Conservation (phyloP, 2,329 filamentous ascomycete genomes). For the Geosmithia flava region DNA sequence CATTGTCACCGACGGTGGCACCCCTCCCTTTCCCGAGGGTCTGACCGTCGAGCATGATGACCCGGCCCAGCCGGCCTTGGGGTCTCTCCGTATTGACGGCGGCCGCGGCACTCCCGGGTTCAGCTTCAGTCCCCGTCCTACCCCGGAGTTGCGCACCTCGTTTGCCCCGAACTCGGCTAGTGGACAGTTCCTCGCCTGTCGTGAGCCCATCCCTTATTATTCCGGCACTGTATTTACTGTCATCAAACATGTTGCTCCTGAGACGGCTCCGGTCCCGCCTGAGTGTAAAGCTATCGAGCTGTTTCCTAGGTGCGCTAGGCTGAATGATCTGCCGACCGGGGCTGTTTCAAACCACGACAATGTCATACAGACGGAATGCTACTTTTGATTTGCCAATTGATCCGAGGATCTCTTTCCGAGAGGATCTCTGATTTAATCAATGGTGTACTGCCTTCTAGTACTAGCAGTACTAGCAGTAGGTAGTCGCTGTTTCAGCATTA, state of each 20-base stretch:
- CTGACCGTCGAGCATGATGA: constrained; percentile 16
- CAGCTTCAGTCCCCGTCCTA: constrained; percentile 9
- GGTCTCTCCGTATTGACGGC: constrained; percentile 13
- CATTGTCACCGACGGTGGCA: constrained; percentile 27
- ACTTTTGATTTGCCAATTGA: neutral
- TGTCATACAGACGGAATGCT: constrained; percentile 4
- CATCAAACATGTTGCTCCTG: constrained; percentile 21
- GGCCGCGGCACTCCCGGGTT: constrained; percentile 22
- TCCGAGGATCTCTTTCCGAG: too few relatives aligned
- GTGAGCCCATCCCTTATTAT: constrained; percentile 28
- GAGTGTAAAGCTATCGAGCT: constrained; percentile 29
- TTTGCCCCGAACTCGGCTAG: constrained; percentile 21
- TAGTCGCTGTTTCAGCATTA: too few relatives aligned
- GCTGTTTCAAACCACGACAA: constrained; percentile 25
- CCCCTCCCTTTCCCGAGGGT: constrained; percentile 22
- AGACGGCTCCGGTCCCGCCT: constrained; percentile 15
- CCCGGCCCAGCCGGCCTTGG: constrained; percentile 15
- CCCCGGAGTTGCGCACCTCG: constrained; percentile 1
- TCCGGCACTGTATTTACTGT: constrained; percentile 21
- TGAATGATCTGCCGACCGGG: constrained; percentile 21
- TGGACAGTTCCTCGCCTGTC: constrained; percentile 22
- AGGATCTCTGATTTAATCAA: too few relatives aligned
- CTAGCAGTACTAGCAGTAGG: too few relatives aligned
- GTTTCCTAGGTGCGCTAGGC: constrained; percentile 27
- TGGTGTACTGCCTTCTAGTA: too few relatives aligned